Conservation (phyloP, 179 eudicot genomes). For the Carnegiea gigantea region DNA sequence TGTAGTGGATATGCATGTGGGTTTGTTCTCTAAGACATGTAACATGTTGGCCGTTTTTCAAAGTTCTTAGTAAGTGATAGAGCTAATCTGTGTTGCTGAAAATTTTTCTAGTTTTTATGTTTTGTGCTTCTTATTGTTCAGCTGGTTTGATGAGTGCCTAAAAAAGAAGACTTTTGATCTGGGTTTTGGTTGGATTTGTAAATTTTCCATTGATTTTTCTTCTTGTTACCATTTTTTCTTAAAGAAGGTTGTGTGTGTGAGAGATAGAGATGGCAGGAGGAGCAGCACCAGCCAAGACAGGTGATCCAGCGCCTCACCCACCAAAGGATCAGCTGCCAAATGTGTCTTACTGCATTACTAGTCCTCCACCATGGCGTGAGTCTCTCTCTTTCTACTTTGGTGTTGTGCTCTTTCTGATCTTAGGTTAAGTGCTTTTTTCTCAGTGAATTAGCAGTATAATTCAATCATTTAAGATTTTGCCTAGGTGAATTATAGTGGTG, state of each 20-base stretch:
- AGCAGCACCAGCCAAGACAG: slow-evolving; percentile 64
- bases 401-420: slow-evolving; percentile 9
- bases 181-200: slow-evolving; percentile 38
- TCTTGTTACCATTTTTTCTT: slow-evolving; percentile 5
- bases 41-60: slow-evolving; percentile 13
- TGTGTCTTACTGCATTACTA: slow-evolving; percentile 88
- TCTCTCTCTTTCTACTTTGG: slow-evolving; percentile 22
- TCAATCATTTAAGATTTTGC: not conserved
- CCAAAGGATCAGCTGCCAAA: slow-evolving; percentile 94
- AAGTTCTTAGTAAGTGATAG: slow-evolving; percentile 8
- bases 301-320: slow-evolving; percentile 84
- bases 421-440: slow-evolving; percentile 27
- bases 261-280: slow-evolving; percentile 59
- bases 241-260: slow-evolving; percentile 14
- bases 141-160: slow-evolving; percentile 10
- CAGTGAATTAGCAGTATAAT: slow-evolving; percentile 7
- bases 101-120: not conserved
- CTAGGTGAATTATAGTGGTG: slow-evolving; percentile 7
- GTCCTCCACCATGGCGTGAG: slow-evolving; percentile 99
- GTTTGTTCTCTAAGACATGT: slow-evolving; percentile 21
- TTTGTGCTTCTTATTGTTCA: slow-evolving; percentile 10
- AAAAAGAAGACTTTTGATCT: slow-evolving; percentile 34
- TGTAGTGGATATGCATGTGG: slow-evolving; percentile 32
- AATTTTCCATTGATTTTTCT: slow-evolving; percentile 18
- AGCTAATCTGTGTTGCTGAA: slow-evolving; percentile 22